phyloP scores from a whole-genome alignment of 805 yeast species.

The Blastobotrys americana region DNA sequence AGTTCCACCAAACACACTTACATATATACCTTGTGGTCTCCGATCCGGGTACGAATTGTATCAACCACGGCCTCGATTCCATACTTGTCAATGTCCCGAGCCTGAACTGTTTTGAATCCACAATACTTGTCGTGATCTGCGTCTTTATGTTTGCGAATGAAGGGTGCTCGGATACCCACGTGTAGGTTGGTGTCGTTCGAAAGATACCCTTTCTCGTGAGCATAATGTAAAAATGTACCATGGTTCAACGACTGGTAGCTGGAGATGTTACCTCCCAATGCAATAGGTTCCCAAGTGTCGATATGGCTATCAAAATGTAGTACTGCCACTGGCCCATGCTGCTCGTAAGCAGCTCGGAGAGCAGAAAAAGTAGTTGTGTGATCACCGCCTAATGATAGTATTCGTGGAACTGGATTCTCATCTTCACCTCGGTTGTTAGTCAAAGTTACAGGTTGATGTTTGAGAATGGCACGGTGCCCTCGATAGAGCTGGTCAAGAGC shows the following conservation, averaged over 20 bases:
- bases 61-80: slow-evolving; percentile 53
- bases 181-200: slow-evolving; percentile 44
- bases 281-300: slow-evolving; percentile 63
- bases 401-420: slow-evolving; percentile 46
- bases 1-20: slow-evolving; percentile 1
- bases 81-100: slow-evolving; percentile 61
- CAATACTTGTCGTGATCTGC: slow-evolving; percentile 51
- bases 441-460: slow-evolving; percentile 14
- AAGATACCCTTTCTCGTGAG: slow-evolving; percentile 58
- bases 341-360: slow-evolving; percentile 48
- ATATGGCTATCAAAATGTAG: slow-evolving; percentile 64
- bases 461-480: slow-evolving; percentile 40
- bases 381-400: slow-evolving; percentile 70
- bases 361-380: slow-evolving; percentile 70
- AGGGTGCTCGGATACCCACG: slow-evolving; percentile 62
- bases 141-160: slow-evolving; percentile 42
- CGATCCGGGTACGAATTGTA: slow-evolving; percentile 44
- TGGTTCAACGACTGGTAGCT: slow-evolving; percentile 55
- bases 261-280: slow-evolving; percentile 55
- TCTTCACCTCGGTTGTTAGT: slow-evolving; percentile 23
- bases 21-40: slow-evolving; percentile 53
- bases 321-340: slow-evolving; percentile 62
- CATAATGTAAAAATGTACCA: slow-evolving; percentile 65
- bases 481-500: slow-evolving; percentile 52
- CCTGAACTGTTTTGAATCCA: slow-evolving; percentile 53